Evolutionary conservation across 2,329 filamentous ascomycete species (phyloP).

Genomic region (Sphaerulina musiva): DNA sequence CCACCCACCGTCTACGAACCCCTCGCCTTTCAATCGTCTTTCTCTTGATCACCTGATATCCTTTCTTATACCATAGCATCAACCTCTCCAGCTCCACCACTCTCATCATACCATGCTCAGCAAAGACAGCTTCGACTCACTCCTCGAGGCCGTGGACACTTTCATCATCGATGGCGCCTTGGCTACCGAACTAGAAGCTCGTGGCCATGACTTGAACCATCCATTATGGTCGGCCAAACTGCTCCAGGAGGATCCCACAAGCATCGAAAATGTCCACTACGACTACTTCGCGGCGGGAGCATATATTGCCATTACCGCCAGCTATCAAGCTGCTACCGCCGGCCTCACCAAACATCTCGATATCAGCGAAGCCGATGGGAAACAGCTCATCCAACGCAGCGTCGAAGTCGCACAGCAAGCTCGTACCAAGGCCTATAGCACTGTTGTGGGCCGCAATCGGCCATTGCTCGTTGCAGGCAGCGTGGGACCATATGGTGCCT

Average conservation of each 20-base stretch:
- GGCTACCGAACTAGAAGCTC: constrained; percentile 43
- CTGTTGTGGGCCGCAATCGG: not conserved
- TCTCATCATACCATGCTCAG: constrained; percentile 20
- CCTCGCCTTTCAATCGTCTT: not conserved
- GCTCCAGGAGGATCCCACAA: constrained; percentile 36
- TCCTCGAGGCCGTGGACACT: constrained; percentile 25
- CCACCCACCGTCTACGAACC: not conserved
- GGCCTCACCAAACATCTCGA: constrained; percentile 38
- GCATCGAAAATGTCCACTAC: constrained; percentile 40
- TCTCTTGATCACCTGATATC: not conserved
- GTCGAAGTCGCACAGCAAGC: constrained; percentile 39
- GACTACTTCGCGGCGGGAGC: constrained; percentile 43
- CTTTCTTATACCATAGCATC: not conserved
- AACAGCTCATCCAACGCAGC: constrained; percentile 36
- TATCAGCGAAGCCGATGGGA: constrained; percentile 31
- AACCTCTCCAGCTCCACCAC: not conserved
- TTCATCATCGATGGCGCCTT: constrained; percentile 44
- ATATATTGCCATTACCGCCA: constrained; percentile 44
- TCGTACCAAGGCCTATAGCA: constrained; percentile 19
- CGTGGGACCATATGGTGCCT: constrained; percentile 46
- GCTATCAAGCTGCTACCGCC: constrained; percentile 42
- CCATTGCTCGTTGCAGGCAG: constrained; percentile 39
- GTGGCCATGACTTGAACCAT: constrained; percentile 40
- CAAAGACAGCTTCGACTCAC: constrained; percentile 18
- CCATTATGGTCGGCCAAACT: constrained; percentile 43